Percentiles rank a stretch among this genome's conserved stretches.
Evolutionary conservation across 306 rosid species (phyloP).

Genomic region (Canavalia ensiformis): DNA sequence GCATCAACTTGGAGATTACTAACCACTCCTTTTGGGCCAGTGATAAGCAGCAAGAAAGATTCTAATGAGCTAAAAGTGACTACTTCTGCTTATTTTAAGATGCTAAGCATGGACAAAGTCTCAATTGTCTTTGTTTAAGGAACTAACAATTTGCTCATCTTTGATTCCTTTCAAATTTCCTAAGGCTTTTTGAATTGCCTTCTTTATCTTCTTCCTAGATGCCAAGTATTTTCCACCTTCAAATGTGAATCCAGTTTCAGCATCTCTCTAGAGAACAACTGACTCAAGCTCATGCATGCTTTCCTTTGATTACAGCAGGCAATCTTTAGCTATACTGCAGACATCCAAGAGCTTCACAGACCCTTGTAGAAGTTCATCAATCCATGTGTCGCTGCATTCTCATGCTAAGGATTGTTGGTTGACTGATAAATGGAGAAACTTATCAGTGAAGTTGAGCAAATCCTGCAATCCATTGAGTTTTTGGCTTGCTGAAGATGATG

Average conservation of each 20-base stretch:
- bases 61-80: constrained; percentile 36
- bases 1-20: too few relatives aligned
- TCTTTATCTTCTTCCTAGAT: constrained; percentile 21
- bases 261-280: neutral
- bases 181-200: constrained; percentile 26
- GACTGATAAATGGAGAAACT: constrained; percentile 29
- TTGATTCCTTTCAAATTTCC: constrained; percentile 19
- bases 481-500: constrained; percentile 32
- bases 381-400: neutral
- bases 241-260: neutral
- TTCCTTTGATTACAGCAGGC: constrained; percentile 32
- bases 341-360: constrained; percentile 38
- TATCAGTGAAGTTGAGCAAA: neutral
- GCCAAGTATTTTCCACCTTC: constrained; percentile 39
- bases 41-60: neutral
- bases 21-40: too few relatives aligned
- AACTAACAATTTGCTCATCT: neutral
- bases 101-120: neutral
- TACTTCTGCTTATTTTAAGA: constrained; percentile 32
- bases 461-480: constrained; percentile 25
- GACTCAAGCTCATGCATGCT: constrained; percentile 33
- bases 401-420: constrained; percentile 26
- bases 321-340: neutral
- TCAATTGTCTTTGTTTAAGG: constrained; percentile 12
- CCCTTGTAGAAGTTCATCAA: constrained; percentile 31